Base-by-base conservation (phyloP, 352 stramenopile species). In the Phytophthora aleatoria region DNA sequence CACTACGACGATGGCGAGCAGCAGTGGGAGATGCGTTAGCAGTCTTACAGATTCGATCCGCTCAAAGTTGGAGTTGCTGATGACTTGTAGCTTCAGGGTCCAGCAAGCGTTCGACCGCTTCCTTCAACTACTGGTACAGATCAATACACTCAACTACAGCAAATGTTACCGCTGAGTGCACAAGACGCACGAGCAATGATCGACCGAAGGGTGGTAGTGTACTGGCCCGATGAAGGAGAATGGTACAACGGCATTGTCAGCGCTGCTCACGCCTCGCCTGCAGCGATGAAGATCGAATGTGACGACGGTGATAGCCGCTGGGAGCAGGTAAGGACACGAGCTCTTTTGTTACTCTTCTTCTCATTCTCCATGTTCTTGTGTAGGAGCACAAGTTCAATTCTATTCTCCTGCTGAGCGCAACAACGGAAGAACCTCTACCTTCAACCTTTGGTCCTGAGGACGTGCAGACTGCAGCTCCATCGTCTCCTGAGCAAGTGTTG, bases 261-360 rank as follows among this genome's bases (percentile, higher is more conserved):
- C 4, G 42, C 65, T 2, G 54, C 57, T 1, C 39, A 57, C 28
- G 45, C 16, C 20, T 48, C 53, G 28, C 50, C 53, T 2, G n/a
- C 58, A 15, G 55, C 45, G 16, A 28, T 89, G 8, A 61, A 73
- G 33, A 57, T 86, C 27, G 35, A 68, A 10, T 89, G 86, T 49
- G 74, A 87, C n/a, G 75, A 87, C 27, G 73, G 76, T 24, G 80
- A 87, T 35, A 53, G 59, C 26, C 73, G 77, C 16, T 89, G 77
- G 77, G 65, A 87, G 12, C 53, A 64, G 54, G 71, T 80, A 70
- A 16, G 48, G 10, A 50, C 7, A 28, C 2, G 4, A 42, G 15
- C 11, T n/a, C 20, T 36, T 57, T 27, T 55, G 30, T 47, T 2
- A 7, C 2, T 39, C 26, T 31, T 50, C 8, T 13, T 48, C 10